Evolutionary conservation across 1,284 basidiomycete species (phyloP).

Genomic region (Pholiota adiposa): DNA sequence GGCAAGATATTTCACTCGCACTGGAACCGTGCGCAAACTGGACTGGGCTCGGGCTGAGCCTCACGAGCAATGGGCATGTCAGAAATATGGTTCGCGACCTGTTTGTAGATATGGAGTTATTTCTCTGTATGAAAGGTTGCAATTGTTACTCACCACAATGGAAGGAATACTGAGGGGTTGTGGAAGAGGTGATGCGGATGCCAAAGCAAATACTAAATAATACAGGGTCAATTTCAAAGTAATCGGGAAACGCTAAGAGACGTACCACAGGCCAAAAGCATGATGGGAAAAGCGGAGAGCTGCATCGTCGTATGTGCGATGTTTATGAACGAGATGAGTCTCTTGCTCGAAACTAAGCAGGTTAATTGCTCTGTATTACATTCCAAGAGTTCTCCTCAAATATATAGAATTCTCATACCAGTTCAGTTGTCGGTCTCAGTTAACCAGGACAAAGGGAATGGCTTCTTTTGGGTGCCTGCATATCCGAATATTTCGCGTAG

Average conservation of each 20-base stretch:
- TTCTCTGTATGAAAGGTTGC: not conserved
- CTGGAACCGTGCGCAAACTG: slow-evolving; percentile 12
- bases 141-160: not conserved
- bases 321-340: not conserved
- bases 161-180: not conserved
- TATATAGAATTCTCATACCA: not conserved
- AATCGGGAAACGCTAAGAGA: not conserved
- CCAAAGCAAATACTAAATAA: slow-evolving; percentile 11
- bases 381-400: not conserved
- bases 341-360: not conserved
- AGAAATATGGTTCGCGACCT: slow-evolving; percentile 7
- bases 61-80: slow-evolving; percentile 15
- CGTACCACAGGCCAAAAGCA: slow-evolving; percentile 20
- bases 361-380: not conserved
- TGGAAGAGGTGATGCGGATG: slow-evolving; percentile 20
- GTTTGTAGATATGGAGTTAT: not conserved
- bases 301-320: slow-evolving; percentile 13
- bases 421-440: not conserved
- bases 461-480: not conserved
- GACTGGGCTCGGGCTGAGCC: slow-evolving; percentile 14
- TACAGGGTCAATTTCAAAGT: not conserved
- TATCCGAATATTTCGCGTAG: not conserved
- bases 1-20: slow-evolving; percentile 1
- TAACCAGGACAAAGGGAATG: not conserved
- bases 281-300: slow-evolving; percentile 16